Evolutionary conservation across 768 basidiomycete genomes (phyloP).

Genomic region (Tylopilus subfusipes): DNA sequence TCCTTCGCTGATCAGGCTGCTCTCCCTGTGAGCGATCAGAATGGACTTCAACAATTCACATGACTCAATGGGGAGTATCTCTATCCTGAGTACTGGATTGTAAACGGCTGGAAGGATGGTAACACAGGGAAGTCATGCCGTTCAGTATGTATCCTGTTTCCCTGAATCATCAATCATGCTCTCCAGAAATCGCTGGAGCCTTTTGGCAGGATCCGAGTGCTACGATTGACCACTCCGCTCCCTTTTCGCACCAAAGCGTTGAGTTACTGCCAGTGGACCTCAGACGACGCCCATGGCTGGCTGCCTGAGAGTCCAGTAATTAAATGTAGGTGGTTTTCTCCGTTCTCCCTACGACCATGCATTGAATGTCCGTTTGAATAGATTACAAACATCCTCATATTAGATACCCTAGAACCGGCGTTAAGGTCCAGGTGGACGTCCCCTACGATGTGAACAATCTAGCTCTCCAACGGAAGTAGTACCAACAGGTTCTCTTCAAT

Average conservation of each 20-base stretch:
- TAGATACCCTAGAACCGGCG: constrained; percentile 1
- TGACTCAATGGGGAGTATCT: constrained; percentile 17
- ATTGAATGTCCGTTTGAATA: background rate
- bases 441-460: constrained; percentile 1
- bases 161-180: no score
- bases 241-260: no score
- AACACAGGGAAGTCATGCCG: background rate
- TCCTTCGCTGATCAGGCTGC: no score
- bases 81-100: no score
- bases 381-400: background rate
- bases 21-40: no score
- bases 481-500: background rate
- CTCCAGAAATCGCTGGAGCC: background rate
- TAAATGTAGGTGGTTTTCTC: constrained; percentile 6
- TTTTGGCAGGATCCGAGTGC: background rate
- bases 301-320: background rate
- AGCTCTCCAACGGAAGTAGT: background rate
- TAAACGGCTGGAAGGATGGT: constrained; percentile 9
- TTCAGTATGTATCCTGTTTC: constrained; percentile 2
- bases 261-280: constrained; percentile 4
- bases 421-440: constrained; percentile 7
- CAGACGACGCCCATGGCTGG: constrained; percentile 4
- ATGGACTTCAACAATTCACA: no score
- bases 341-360: background rate
- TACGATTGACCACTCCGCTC: background rate